Conservation (phyloP, 371 early-diverging fungal species). For the Lichtheimia ornata region DNA sequence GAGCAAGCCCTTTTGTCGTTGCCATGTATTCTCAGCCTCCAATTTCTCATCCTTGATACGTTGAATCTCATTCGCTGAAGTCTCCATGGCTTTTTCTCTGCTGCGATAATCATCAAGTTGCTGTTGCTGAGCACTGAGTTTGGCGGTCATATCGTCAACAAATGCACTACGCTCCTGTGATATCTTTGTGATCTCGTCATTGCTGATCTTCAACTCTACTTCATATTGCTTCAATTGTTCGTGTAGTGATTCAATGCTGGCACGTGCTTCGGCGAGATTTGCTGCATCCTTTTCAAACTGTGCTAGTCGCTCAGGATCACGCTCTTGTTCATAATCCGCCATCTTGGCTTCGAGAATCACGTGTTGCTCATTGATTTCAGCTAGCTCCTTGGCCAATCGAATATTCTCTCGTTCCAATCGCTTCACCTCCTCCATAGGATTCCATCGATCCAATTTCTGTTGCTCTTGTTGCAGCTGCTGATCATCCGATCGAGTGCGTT, state of each 20-base stretch:
- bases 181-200: neutral
- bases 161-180: neutral
- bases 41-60: neutral
- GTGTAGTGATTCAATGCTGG: neutral
- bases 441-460: too few relatives aligned
- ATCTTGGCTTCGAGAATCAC: neutral
- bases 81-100: constrained; percentile 1
- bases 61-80: constrained; percentile 1
- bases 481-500: too few relatives aligned
- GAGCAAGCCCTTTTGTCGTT: neutral
- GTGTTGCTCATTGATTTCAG: neutral
- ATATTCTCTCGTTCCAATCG: neutral
- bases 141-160: neutral
- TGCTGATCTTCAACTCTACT: neutral
- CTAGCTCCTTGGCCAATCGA: neutral
- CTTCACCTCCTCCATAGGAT: too few relatives aligned
- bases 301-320: neutral
- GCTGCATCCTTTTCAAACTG: neutral
- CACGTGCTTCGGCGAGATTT: neutral
- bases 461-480: too few relatives aligned
- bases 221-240: neutral
- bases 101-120: neutral
- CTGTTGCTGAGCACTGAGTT: neutral
- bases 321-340: neutral
- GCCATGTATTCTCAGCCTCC: neutral